phyloP scores from a whole-genome alignment of 2,329 filamentous ascomycete species.

The Biscogniauxia mediterranea region DNA sequence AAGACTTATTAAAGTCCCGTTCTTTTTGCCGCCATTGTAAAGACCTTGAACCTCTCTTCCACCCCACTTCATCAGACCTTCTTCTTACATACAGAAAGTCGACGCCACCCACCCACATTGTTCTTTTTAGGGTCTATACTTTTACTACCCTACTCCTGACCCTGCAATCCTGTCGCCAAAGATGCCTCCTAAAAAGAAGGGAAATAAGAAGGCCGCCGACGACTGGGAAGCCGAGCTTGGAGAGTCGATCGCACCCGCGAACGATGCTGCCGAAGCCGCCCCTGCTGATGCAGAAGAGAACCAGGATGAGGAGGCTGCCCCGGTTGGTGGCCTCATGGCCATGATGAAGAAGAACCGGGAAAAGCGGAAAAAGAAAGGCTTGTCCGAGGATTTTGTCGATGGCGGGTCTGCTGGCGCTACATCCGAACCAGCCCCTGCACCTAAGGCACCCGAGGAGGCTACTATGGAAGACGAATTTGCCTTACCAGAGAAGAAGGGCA shows the following conservation, averaged over 20 bases:
- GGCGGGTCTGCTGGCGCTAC: constrained; percentile 57
- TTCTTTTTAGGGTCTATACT: background rate
- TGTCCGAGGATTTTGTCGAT: constrained; percentile 69
- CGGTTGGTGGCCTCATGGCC: constrained; percentile 71
- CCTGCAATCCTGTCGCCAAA: constrained; percentile 32
- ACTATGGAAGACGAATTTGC: constrained; percentile 84
- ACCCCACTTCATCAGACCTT: background rate
- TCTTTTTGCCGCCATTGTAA: background rate
- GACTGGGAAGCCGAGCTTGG: constrained; percentile 95
- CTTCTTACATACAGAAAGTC: constrained; percentile 24
- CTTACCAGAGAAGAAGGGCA: constrained; percentile 72
- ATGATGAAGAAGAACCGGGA: constrained; percentile 78
- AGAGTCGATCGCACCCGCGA: constrained; percentile 66
- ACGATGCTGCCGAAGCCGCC: constrained; percentile 29
- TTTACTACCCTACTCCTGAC: background rate
- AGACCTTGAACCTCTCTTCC: background rate
- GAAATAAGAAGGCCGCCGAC: constrained; percentile 77
- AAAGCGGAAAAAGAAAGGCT: constrained; percentile 88
- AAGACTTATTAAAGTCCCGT: no score
- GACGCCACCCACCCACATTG: constrained; percentile 37
- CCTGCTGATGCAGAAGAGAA: constrained; percentile 43
- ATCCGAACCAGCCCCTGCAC: constrained; percentile 47
- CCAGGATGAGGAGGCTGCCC: constrained; percentile 53
- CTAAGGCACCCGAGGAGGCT: constrained; percentile 78
- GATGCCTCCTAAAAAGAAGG: constrained; percentile 96